A percentile compares a stretch with the other conserved stretches of the same genome.
phyloP scores from a whole-genome alignment of 345 rosid genomes.

The Citrus cavaleriei region DNA sequence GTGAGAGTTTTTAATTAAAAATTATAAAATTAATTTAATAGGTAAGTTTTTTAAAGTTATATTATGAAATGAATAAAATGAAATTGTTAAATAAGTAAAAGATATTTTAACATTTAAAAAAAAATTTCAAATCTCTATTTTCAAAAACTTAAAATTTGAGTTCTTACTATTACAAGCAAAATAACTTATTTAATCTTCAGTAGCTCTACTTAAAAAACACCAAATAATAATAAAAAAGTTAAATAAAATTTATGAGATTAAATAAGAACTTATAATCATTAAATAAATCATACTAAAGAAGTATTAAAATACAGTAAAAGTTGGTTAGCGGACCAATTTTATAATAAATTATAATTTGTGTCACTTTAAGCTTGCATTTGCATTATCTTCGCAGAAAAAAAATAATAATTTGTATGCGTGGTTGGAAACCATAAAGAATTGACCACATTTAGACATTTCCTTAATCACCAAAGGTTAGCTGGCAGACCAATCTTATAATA shows the following conservation, averaged over 20 bases:
- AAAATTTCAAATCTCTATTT: no score
- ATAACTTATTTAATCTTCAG: no score
- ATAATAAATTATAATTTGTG: not conserved
- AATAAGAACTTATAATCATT: accelerated
- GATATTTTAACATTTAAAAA: no score
- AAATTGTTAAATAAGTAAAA: accelerated
- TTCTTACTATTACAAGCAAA: accelerated
- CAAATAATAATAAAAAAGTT: no score
- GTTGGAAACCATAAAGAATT: not conserved
- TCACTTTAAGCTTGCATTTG: not conserved
- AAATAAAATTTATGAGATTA: accelerated
- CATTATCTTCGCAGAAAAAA: no score
- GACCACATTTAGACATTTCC: no score
- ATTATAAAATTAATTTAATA: no score
- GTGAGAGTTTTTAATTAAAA: no score
- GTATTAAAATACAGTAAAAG: not conserved
- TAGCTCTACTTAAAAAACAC: no score
- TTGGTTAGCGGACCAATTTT: not conserved
- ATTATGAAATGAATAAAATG: no score
- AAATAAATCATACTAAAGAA: accelerated
- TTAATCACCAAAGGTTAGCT: not conserved
- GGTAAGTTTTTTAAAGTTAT: no score
- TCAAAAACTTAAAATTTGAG: accelerated
- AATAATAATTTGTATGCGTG: not conserved
- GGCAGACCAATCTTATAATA: not conserved